These are phyloP conservation scores for Malassezia sympodialis DNA, from an alignment of 1,284 basidiomycete species.

Conservation along the genomic window DNA sequence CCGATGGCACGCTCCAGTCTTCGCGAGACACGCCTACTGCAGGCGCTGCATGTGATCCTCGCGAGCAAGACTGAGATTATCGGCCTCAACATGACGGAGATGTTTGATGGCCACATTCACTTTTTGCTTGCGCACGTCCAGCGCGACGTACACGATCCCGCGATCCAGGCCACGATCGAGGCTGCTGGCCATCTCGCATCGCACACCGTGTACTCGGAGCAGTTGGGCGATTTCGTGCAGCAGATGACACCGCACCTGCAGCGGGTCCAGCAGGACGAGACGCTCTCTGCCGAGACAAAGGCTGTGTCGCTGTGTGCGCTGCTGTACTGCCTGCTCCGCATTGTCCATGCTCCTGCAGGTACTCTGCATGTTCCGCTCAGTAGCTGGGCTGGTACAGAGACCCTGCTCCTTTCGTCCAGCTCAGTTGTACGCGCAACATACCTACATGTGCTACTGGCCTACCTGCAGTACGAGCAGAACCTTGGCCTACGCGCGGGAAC, in stretches of 20 bases:
- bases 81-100: conserved; percentile 81
- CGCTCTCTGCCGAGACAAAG: conserved; percentile 49
- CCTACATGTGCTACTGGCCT: conserved; percentile 4
- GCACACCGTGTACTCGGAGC: conserved; percentile 90
- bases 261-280: conserved; percentile 59
- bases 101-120: conserved; percentile 56
- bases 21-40: conserved; percentile 11
- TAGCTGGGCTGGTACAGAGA: conserved; percentile 7
- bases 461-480: conserved; percentile 11
- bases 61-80: conserved; percentile 70
- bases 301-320: conserved; percentile 65
- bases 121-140: conserved; percentile 64
- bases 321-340: conserved; percentile 61
- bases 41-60: conserved; percentile 51
- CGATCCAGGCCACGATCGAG: conserved; percentile 63
- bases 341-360: conserved; percentile 51
- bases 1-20: neutral
- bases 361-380: conserved; percentile 13
- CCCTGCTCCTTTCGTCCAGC: conserved; percentile 6
- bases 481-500: neutral
- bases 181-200: conserved; percentile 74
- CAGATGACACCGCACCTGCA: conserved; percentile 65
- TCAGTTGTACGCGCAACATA: conserved; percentile 10
- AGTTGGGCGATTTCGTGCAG: conserved; percentile 81
- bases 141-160: conserved; percentile 52